A percentile compares a stretch with the other conserved stretches of the same genome.
phyloP scores from a whole-genome alignment of 345 rosid genomes.

The Acer negundo region DNA sequence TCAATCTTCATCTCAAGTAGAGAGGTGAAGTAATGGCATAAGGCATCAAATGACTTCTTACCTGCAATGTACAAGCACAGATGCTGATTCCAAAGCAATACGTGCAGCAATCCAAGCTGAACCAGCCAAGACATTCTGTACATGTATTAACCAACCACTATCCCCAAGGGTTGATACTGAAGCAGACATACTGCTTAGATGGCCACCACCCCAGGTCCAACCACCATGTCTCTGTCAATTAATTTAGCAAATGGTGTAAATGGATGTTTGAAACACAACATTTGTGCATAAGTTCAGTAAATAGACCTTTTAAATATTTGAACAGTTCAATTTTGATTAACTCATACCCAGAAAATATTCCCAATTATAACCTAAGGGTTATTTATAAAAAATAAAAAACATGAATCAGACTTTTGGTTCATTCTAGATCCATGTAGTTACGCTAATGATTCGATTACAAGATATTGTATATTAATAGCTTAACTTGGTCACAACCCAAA shows the following conservation, averaged over 20 bases:
- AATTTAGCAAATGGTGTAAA: conserved; percentile 30
- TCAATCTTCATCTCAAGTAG: neutral
- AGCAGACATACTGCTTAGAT: conserved; percentile 99
- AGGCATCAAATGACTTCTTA: conserved; percentile 30
- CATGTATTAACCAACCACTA: conserved; percentile 97
- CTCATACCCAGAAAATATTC: neutral
- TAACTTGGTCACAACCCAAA: conserved; percentile 2
- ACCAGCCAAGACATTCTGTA: conserved; percentile 96
- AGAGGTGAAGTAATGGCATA: neutral
- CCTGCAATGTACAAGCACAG: conserved; percentile 99
- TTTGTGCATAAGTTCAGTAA: neutral
- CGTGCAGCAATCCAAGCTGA: conserved; percentile 99
- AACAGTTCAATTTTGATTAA: neutral
- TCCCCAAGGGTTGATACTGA: conserved; percentile 97
- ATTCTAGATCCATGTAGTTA: neutral
- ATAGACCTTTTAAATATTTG: neutral
- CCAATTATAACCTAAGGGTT: neutral
- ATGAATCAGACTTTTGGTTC: neutral
- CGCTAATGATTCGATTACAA: neutral
- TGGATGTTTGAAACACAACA: conserved; percentile 15
- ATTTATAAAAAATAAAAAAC: neutral
- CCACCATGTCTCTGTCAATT: conserved; percentile 89
- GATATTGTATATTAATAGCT: neutral
- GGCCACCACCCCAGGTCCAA: conserved; percentile 98
- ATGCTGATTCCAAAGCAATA: conserved; percentile 85